phyloP scores from a whole-genome alignment of 78 protist species.

The Bodo saltans region DNA sequence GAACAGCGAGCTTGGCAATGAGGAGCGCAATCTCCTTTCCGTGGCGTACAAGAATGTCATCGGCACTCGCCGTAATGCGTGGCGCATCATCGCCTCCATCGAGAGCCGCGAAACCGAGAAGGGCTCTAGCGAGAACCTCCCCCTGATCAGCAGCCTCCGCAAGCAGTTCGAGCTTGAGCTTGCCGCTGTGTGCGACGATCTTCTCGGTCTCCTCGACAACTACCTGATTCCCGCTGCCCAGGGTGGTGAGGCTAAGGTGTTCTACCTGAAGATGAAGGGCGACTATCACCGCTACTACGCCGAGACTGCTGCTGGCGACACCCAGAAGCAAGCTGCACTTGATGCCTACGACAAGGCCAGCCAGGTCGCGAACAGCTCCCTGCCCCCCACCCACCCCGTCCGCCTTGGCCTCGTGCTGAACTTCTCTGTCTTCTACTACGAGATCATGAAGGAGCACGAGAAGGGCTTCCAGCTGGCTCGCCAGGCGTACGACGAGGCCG shows the following conservation, averaged over 20 bases:
- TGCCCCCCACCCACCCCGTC: conserved; percentile 72
- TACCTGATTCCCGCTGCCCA: conserved; percentile 72
- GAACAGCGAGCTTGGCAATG: conserved; percentile 83
- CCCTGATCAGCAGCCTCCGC: conserved; percentile 21
- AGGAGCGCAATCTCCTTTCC: conserved; percentile 95
- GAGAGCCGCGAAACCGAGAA: conserved; percentile 52
- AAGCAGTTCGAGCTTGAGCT: conserved; percentile 81
- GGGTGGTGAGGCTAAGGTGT: conserved; percentile 76
- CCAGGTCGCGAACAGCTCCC: conserved; percentile 28
- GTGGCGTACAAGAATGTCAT: conserved; percentile 99
- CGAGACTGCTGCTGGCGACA: conserved; percentile 78
- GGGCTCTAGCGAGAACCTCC: neutral
- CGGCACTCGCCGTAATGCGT: conserved; percentile 96
- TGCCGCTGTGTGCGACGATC: conserved; percentile 71
- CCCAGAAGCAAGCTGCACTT: conserved; percentile 70
- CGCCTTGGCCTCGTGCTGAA: conserved; percentile 81
- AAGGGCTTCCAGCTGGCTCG: conserved; percentile 58
- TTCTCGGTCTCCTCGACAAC: conserved; percentile 66
- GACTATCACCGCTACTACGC: conserved; percentile 97
- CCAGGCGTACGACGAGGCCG: conserved; percentile 74
- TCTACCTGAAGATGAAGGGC: conserved; percentile 94
- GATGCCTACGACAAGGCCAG: conserved; percentile 85
- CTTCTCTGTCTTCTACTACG: conserved; percentile 72
- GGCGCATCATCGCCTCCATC: conserved; percentile 91
- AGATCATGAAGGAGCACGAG: conserved; percentile 43